Conservation (phyloP, 352 stramenopile species). For the Pythium biforme region DNA sequence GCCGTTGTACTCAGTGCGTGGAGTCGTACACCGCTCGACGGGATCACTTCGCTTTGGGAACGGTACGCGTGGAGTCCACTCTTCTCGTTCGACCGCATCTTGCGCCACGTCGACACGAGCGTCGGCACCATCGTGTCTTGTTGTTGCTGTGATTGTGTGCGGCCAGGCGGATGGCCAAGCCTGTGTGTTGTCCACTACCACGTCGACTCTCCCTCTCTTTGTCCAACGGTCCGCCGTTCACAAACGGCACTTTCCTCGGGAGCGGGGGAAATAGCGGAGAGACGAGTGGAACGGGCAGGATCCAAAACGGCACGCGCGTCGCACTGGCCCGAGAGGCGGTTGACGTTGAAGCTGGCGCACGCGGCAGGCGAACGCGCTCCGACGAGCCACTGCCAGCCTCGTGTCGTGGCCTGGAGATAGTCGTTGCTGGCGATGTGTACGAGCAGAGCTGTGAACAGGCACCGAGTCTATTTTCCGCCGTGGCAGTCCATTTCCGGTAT, state of each 20-base stretch:
- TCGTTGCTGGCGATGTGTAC: too few relatives aligned
- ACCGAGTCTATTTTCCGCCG: too few relatives aligned
- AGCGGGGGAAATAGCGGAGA: not conserved
- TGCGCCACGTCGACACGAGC: constrained; percentile 19
- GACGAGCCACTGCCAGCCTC: too few relatives aligned
- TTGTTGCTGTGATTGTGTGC: too few relatives aligned
- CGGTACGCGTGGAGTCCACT: constrained; percentile 9
- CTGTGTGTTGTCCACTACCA: too few relatives aligned
- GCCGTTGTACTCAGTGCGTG: constrained; percentile 11
- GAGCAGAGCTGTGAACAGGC: too few relatives aligned
- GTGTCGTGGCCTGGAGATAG: too few relatives aligned
- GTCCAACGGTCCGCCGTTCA: too few relatives aligned
- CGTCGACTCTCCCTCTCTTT: too few relatives aligned
- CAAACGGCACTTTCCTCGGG: too few relatives aligned
- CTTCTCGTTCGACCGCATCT: constrained; percentile 20
- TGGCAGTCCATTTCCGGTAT: too few relatives aligned
- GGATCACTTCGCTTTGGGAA: constrained; percentile 25
- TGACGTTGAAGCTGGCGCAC: constrained; percentile 1
- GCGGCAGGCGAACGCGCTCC: not conserved
- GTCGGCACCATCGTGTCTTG: constrained; percentile 18
- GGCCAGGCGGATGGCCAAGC: too few relatives aligned
- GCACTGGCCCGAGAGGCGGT: not conserved
- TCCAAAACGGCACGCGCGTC: not conserved
- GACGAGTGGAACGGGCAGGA: not conserved
- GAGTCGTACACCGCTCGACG: constrained; percentile 9